Evolutionary conservation across 225 moss, liverwort and hornwort genomes (phyloP).

Genomic region (Climacium dendroides): DNA sequence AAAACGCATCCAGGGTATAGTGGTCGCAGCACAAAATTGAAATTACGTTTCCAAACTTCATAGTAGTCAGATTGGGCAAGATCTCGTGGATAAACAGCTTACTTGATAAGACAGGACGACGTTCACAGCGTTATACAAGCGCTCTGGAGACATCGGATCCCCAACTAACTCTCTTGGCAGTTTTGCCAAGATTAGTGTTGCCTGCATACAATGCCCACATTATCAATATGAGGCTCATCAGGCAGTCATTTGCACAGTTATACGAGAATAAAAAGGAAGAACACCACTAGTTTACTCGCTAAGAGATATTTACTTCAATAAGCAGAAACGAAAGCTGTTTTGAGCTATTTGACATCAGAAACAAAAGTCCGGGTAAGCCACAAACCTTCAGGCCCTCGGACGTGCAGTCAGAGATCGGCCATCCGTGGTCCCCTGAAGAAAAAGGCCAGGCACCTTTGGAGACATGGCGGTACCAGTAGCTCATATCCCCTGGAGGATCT

Average conservation of each 20-base stretch:
- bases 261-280: neutral
- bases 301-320: neutral
- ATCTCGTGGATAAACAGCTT: neutral
- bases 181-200: conserved; percentile 45
- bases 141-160: conserved; percentile 46
- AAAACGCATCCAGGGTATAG: neutral
- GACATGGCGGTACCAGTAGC: conserved; percentile 74
- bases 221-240: neutral
- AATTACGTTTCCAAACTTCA: neutral
- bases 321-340: neutral
- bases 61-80: neutral
- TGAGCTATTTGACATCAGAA: neutral
- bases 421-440: conserved; percentile 77
- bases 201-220: conserved; percentile 35
- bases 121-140: conserved; percentile 74
- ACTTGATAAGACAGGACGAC: conserved; percentile 89
- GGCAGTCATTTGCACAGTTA: neutral
- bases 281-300: neutral
- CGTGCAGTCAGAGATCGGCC: conserved; percentile 96
- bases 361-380: neutral
- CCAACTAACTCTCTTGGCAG: conserved; percentile 65
- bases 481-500: conserved; percentile 48
- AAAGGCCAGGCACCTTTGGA: conserved; percentile 96
- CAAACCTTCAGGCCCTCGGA: conserved; percentile 80
- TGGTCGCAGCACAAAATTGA: neutral